A percentile compares a stretch with the other conserved stretches of the same genome.
phyloP scores from a whole-genome alignment of 495 filamentous ascomycete genomes.

The Penicillium dipodomyicola region DNA sequence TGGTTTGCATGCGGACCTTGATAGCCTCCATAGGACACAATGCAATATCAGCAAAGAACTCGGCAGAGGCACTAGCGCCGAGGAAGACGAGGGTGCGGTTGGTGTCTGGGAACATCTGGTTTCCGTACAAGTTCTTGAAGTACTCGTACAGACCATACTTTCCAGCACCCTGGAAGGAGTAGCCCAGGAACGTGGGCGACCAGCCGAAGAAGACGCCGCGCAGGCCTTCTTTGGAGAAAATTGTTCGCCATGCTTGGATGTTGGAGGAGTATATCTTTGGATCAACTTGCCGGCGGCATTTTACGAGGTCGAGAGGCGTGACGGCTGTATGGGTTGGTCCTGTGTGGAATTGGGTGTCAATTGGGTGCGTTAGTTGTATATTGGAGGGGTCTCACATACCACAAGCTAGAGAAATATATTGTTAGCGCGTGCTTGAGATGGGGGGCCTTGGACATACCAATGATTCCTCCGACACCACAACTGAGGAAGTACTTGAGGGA shows the following conservation, averaged over 20 bases:
- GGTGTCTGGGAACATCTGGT: slow-evolving; percentile 57
- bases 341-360: slow-evolving; percentile 16
- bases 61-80: slow-evolving; percentile 62
- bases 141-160: slow-evolving; percentile 76
- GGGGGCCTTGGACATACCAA: slow-evolving; percentile 45
- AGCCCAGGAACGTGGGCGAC: slow-evolving; percentile 67
- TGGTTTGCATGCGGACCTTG: slow-evolving; percentile 74
- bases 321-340: slow-evolving; percentile 58
- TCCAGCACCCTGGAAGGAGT: slow-evolving; percentile 71
- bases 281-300: slow-evolving; percentile 72
- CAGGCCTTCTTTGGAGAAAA: slow-evolving; percentile 61
- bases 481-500: slow-evolving; percentile 64
- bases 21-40: slow-evolving; percentile 69
- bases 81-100: slow-evolving; percentile 66
- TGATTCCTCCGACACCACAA: slow-evolving; percentile 62
- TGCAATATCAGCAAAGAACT: slow-evolving; percentile 67
- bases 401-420: slow-evolving; percentile 48
- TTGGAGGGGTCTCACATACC: slow-evolving; percentile 38
- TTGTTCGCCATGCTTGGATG: slow-evolving; percentile 61
- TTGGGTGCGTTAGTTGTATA: neutral
- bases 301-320: slow-evolving; percentile 63
- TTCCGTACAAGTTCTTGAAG: slow-evolving; percentile 71
- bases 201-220: slow-evolving; percentile 73
- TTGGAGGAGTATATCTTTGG: slow-evolving; percentile 69
- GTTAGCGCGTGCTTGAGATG: slow-evolving; percentile 7